Evolutionary conservation across 345 rosid genomes (phyloP), one percentile per base, ranked within the genome.

Genomic region (Mercurialis annua): DNA sequence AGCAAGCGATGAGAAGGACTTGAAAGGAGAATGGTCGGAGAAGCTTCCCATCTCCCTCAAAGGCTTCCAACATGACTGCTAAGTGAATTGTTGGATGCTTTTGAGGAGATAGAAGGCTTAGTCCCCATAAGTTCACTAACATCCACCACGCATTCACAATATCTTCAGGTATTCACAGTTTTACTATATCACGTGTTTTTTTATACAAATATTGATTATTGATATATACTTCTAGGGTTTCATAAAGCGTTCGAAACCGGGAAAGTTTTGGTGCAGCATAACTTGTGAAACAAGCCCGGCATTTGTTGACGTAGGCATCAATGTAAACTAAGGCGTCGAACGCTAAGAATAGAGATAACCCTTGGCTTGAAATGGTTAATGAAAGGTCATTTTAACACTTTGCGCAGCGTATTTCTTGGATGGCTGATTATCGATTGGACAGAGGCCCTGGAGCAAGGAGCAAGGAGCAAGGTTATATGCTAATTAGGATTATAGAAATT

Each of bases 21-120:
- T 40, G 44, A 10, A 7, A n/a, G n/a, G 59, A 59, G 14, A 69
- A 50, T 18, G 64, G 64, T n/a, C 58, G 64, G 71, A 68, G 71
- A 68, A 68, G 71, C 64, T 58, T 68, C 56, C 64, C 20, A 31
- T 56, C 71, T 67, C 71, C 71, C 71, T 67, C 71, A 67, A 67
- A 67, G 63, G 63, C 71, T 67, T 67, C 71, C 71, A 12, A 31
- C 30, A 43, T 29, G 40, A 15, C 26, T 18, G 26, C 12, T 14
- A 10, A 24, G 21, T 55, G 43, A 18, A 33, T 4, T 56, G 43
- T 30, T 56, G 71, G 71, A 43, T 3, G 16, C 40, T 21, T 56
- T 26, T 18, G 8, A 34, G 64, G 71, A 11, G 71, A 57, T 1
- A 1, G 56, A 33, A 46, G n/a, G 64, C 71, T 68, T 68, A 31